Base-by-base conservation (phyloP, 2,329 filamentous ascomycete species). In the Plenodomus biglobosus region DNA sequence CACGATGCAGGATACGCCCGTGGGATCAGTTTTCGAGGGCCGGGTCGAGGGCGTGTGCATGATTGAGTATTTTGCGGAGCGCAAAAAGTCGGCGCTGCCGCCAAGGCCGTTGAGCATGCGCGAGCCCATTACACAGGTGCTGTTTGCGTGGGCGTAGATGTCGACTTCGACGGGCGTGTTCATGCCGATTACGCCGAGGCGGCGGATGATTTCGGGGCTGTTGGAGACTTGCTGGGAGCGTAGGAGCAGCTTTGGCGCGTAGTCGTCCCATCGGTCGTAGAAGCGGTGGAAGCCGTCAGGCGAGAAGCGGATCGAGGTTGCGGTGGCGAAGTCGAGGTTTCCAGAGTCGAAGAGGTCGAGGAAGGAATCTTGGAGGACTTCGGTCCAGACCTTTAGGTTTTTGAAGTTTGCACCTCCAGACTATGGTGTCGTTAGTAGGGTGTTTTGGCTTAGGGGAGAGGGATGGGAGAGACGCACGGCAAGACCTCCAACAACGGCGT, bases 111-210 rank as follows among this genome's bases (percentile, higher is more conserved):
- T 92, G 52, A 94, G 80, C 88, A 92, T 94, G 48, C 91, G 85
- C 53, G 82, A 86, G 56, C 91, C 90, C 85, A 94, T 90, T 18
- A 95, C 90, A 67, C 88, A 92, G 45, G 90, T 95, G 53, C 82
- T 86, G 82, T 95, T 96, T 62, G 91, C 91, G 75, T 95, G 90
- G 2, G 90, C 91, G 75, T 95, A 95, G 65, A 95, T 95, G 75
- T 95, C 91, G 15, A 95, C 90, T 75, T 95, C 91, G 39, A 95
- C 89, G 18, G 90, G 90, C 0, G 90, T 95, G 80, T 95, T 95
- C 90, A 95, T 95, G 70, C 89, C 90, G 62, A 96, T 95, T 58
- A 91, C 85, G 52, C 90, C 90, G 1, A 95, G 79, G 20, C 90
- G 83, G 46, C 89, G 84, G 76, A 95, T 95, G 75, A 95, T 91